Conservation (phyloP, 2,329 filamentous ascomycete species). For the Pyrenochaeta sp. region DNA sequence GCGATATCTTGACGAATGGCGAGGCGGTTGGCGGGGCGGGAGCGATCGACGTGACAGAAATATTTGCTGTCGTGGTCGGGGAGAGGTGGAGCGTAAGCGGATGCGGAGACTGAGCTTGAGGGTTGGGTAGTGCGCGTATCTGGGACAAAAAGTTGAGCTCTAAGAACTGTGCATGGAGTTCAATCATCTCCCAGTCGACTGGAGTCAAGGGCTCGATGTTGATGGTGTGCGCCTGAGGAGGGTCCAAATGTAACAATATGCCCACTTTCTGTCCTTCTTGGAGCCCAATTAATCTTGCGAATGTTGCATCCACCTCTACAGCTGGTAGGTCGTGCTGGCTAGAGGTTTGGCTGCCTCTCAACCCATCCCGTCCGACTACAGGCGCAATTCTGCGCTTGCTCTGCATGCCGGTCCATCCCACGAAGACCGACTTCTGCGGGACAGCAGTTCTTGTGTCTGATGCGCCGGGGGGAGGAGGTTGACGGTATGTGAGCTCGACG, state of each 20-base stretch:
- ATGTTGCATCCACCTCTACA: slow-evolving; percentile 87
- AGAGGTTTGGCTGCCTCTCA: slow-evolving; percentile 65
- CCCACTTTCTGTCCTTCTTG: slow-evolving; percentile 80
- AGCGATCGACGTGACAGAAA: slow-evolving; percentile 83
- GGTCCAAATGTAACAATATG: slow-evolving; percentile 81
- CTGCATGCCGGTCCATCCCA: slow-evolving; percentile 98
- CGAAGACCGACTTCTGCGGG: slow-evolving; percentile 75
- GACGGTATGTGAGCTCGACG: slow-evolving; percentile 84
- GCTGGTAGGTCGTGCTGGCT: slow-evolving; percentile 79
- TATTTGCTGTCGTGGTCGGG: slow-evolving; percentile 93
- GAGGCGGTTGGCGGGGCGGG: slow-evolving; percentile 73
- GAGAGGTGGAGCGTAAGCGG: slow-evolving; percentile 92
- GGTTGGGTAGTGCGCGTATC: slow-evolving; percentile 92
- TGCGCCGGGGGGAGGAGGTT: slow-evolving; percentile 58
- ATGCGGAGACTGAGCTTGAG: slow-evolving; percentile 70
- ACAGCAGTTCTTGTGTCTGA: slow-evolving; percentile 52
- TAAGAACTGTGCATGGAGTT: slow-evolving; percentile 93
- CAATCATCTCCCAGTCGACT: slow-evolving; percentile 98
- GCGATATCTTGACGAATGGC: slow-evolving; percentile 89
- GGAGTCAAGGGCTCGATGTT: slow-evolving; percentile 96
- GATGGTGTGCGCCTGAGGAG: slow-evolving; percentile 89
- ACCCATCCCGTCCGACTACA: slow-evolving; percentile 76
- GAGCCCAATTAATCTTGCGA: slow-evolving; percentile 79
- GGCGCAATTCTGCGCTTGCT: slow-evolving; percentile 83
- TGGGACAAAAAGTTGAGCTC: slow-evolving; percentile 93